Evolutionary conservation across 306 rosid species (phyloP).

Genomic region (Erythrophleum fordii): DNA sequence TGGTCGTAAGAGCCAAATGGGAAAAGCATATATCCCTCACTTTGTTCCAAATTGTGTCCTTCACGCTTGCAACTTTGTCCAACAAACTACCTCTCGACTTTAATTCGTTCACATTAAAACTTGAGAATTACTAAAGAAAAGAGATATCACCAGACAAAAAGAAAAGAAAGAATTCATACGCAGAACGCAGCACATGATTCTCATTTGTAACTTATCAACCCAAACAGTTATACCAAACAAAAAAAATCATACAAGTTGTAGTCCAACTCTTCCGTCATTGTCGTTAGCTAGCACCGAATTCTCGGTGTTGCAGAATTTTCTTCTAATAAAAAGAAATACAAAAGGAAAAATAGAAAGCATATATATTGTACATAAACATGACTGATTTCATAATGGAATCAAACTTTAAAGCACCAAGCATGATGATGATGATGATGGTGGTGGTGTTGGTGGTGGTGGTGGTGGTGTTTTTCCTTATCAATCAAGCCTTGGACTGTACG

Average conservation of each 20-base stretch:
- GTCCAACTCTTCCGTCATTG: conserved; percentile 35
- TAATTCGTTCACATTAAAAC: conserved; percentile 31
- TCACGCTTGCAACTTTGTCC: conserved; percentile 41
- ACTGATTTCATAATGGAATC: conserved; percentile 8
- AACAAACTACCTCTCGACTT: conserved; percentile 23
- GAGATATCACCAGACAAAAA: not conserved
- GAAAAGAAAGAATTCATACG: not conserved
- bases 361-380: conserved; percentile 9
- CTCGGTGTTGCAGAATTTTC: no score
- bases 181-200: not conserved
- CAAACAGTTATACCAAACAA: conserved; percentile 32
- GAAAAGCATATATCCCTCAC: conserved; percentile 18
- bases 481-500: conserved; percentile 70
- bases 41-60: conserved; percentile 41
- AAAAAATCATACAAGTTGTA: conserved; percentile 23
- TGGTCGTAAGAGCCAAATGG: not conserved
- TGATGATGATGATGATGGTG: conserved; percentile 53
- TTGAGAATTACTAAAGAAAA: not conserved
- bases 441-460: conserved; percentile 33
- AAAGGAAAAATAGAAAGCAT: no score
- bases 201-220: conserved; percentile 14
- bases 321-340: no score
- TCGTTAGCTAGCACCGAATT: not conserved
- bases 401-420: conserved; percentile 75
- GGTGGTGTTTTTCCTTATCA: conserved; percentile 48